These are phyloP conservation scores for Teunomyces funiuensis DNA, from an alignment of 805 yeast species.

Conservation along the genomic window DNA sequence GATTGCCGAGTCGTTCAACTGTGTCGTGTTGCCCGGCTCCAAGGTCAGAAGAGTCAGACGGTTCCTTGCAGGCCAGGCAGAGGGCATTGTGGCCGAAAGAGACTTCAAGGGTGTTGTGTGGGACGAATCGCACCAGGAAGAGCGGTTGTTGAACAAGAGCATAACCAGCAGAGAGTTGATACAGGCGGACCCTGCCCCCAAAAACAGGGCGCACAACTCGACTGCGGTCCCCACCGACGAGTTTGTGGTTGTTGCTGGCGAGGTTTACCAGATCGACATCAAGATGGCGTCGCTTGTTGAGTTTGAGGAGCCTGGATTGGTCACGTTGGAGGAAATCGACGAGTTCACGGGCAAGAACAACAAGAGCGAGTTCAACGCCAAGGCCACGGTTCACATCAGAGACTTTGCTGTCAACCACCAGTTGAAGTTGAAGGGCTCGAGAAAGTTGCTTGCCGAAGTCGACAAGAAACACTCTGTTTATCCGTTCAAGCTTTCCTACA, in stretches of 20 bases:
- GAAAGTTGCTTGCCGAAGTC: conserved; percentile 65
- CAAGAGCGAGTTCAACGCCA: conserved; percentile 52
- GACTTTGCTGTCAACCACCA: conserved; percentile 83
- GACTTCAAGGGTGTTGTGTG: conserved; percentile 91
- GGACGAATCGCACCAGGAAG: conserved; percentile 82
- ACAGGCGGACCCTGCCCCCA: not conserved
- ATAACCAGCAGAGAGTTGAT: conserved; percentile 17
- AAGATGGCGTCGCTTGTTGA: conserved; percentile 68
- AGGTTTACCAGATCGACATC: conserved; percentile 82
- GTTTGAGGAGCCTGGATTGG: conserved; percentile 58
- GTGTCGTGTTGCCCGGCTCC: conserved; percentile 89
- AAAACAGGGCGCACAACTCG: conserved; percentile 23
- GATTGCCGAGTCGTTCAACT: conserved; percentile 81
- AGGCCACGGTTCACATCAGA: conserved; percentile 74
- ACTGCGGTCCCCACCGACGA: conserved; percentile 76
- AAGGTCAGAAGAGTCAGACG: conserved; percentile 89
- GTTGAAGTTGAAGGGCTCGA: conserved; percentile 71
- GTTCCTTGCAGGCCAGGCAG: conserved; percentile 94
- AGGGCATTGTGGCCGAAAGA: conserved; percentile 85
- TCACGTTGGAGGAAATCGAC: conserved; percentile 68
- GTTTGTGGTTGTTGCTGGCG: conserved; percentile 72
- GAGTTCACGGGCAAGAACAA: conserved; percentile 62
- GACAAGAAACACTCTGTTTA: conserved; percentile 80
- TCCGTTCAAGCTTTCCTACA: conserved; percentile 84
- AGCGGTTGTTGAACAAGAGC: conserved; percentile 44